Evolutionary conservation across 1,284 basidiomycete species (phyloP), one percentile per base, ranked within the genome.

Genomic region (Hemileia vastatrix): DNA sequence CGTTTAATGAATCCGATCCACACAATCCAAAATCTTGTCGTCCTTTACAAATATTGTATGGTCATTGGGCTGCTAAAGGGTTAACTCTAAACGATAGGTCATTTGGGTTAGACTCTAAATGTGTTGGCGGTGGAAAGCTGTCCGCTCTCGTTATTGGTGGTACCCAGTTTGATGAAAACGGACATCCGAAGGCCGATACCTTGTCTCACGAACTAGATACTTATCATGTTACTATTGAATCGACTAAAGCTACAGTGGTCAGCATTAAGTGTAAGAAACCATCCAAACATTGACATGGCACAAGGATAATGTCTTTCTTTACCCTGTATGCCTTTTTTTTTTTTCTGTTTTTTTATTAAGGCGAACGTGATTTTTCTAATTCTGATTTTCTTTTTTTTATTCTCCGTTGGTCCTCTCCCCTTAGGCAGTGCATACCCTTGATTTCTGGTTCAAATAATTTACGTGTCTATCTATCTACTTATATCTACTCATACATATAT

Each of bases 51-150:
- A 44, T 62, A 11, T 43, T 54, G 19, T 62, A 62, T 54, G 59
- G 59, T 11, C 59, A 62, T 43, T 62, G 59, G 59, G 59, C 59
- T 32, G 59, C 49, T 15, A 62, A 55, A 45, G 59, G 59, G n/a
- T 44, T 62, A n/a, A 62, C n/a, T 1, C 13, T 62, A 6, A 54
- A 54, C 19, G 24, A 24, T 21, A 54, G 59, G 59, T 62, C 59
- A 8, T 33, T 48, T 32, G 59, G 59, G 21, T 45, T 62, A 21
- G 59, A 62, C 23, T 49, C 52, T 23, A 52, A 52, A 11, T 62
- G 59, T 36, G 59, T 62, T 21, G 54, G 48, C 23, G 59, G 59
- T 15, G 44, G 53, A 4, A 33, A 40, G 27, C 47, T 62, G 8
- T 62, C 59, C 4, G 52, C 52, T 1, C 40, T 62, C 18, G 44